phyloP scores from a whole-genome alignment of 371 early-diverging fungal species.

The Mortierella sp. region DNA sequence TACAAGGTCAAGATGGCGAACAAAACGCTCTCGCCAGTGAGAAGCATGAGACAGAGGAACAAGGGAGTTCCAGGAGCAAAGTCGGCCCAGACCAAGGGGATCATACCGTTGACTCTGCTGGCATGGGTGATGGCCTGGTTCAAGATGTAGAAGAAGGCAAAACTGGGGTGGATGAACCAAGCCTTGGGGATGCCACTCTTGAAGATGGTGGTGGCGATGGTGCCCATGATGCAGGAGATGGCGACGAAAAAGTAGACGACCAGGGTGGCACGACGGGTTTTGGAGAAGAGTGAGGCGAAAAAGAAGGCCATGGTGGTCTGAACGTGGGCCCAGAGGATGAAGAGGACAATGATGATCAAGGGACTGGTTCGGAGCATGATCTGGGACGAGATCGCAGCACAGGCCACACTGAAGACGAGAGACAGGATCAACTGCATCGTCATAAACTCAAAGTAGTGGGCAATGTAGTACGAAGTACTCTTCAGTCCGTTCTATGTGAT shows the following conservation, averaged over 20 bases:
- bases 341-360: constrained; percentile 64
- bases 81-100: constrained; percentile 34
- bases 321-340: constrained; percentile 74
- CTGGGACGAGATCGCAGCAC: constrained; percentile 61
- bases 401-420: constrained; percentile 67
- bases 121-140: constrained; percentile 34
- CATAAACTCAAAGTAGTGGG: constrained; percentile 77
- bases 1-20: constrained; percentile 44
- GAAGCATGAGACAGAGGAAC: constrained; percentile 34
- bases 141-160: constrained; percentile 46
- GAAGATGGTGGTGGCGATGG: constrained; percentile 33
- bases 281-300: constrained; percentile 69
- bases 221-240: constrained; percentile 58
- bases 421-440: constrained; percentile 70
- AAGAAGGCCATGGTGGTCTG: constrained; percentile 73
- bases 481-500: constrained; percentile 72
- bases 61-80: constrained; percentile 24
- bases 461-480: constrained; percentile 65
- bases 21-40: constrained; percentile 43
- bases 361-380: constrained; percentile 70
- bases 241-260: constrained; percentile 70
- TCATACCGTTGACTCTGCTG: constrained; percentile 44
- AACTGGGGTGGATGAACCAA: constrained; percentile 52
- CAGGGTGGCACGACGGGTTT: constrained; percentile 64
- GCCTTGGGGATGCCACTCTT: constrained; percentile 26